phyloP scores from a whole-genome alignment of 2,329 filamentous ascomycete genomes.

The Apiospora aurea region DNA sequence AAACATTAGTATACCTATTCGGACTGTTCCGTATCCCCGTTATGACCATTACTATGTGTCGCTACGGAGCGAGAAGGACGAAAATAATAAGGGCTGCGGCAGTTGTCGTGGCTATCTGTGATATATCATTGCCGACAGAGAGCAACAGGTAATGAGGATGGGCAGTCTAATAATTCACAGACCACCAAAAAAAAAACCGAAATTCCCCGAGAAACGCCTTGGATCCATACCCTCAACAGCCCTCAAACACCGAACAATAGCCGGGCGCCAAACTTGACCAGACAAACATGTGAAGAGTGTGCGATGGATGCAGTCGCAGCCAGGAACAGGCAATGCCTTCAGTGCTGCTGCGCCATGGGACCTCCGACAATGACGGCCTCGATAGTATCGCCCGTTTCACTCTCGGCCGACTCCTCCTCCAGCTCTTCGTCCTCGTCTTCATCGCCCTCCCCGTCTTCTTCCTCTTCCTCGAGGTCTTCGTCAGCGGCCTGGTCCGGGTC shows the following conservation, averaged over 20 bases:
- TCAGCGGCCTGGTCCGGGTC: slow-evolving; percentile 30
- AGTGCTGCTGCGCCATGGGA: slow-evolving; percentile 13
- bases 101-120: neutral
- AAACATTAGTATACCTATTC: neutral
- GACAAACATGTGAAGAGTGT: neutral
- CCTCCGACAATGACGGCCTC: slow-evolving; percentile 1
- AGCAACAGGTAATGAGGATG: neutral
- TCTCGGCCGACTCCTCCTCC: neutral
- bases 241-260: slow-evolving; percentile 13
- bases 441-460: slow-evolving; percentile 26
- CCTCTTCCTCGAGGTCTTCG: slow-evolving; percentile 35
- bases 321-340: slow-evolving; percentile 7
- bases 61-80: neutral
- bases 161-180: neutral
- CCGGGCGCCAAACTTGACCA: slow-evolving; percentile 5
- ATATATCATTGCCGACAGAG: neutral
- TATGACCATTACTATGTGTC: neutral
- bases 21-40: neutral
- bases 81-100: neutral
- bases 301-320: neutral
- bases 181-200: neutral
- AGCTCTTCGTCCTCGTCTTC: slow-evolving; percentile 26
- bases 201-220: neutral
- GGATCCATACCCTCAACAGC: neutral
- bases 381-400: slow-evolving; percentile 8